These are phyloP conservation scores for Starmerella stellata DNA, from an alignment of 805 yeast species.

Conservation along the genomic window DNA sequence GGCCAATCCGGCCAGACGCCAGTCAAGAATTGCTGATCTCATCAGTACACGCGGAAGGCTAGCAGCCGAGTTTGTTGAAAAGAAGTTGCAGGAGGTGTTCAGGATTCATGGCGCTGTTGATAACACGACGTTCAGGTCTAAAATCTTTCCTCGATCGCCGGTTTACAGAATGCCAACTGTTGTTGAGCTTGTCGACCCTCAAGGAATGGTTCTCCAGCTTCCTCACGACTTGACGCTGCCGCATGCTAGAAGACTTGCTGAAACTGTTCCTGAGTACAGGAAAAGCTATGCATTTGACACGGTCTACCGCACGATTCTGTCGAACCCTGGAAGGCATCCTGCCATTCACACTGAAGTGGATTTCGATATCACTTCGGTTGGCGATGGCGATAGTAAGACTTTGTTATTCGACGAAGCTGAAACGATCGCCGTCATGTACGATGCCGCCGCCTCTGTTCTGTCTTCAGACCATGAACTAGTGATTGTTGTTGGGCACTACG, in stretches of 20 bases:
- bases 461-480: constrained; percentile 38
- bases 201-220: constrained; percentile 74
- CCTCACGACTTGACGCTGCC: constrained; percentile 86
- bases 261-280: constrained; percentile 32
- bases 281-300: constrained; percentile 62
- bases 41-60: constrained; percentile 10
- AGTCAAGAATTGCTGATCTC: constrained; percentile 3
- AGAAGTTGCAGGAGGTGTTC: constrained; percentile 46
- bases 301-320: constrained; percentile 40
- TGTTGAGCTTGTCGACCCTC: constrained; percentile 64
- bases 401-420: constrained; percentile 66
- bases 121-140: constrained; percentile 37
- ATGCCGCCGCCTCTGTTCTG: constrained; percentile 36
- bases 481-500: constrained; percentile 63
- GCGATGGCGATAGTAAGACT: constrained; percentile 12
- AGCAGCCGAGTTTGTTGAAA: constrained; percentile 41
- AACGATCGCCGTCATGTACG: constrained; percentile 63
- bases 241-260: constrained; percentile 66
- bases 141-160: constrained; percentile 68
- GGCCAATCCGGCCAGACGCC: constrained; percentile 5
- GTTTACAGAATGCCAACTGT: constrained; percentile 47
- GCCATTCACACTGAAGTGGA: constrained; percentile 63
- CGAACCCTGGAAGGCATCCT: constrained; percentile 37
- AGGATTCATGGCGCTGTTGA: constrained; percentile 75
- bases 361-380: constrained; percentile 52